Evolutionary conservation across 257 asterid species (phyloP).

Genomic region (Solanum neorickii): DNA sequence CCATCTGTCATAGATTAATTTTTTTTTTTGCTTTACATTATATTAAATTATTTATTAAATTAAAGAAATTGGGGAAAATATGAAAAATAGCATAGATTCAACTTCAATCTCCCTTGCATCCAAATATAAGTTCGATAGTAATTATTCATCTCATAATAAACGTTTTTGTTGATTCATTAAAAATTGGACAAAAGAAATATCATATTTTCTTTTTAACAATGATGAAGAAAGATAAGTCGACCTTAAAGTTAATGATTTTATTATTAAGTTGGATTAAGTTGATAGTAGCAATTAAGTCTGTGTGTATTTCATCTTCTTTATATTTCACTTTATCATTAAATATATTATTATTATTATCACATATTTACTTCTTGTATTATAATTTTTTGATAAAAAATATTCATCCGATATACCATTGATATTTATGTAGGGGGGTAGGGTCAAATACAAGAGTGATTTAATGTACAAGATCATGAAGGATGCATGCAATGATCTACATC

Average conservation of each 20-base stretch:
- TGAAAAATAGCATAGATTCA: not conserved
- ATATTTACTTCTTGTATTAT: fast-evolving
- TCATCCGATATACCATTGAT: not conserved
- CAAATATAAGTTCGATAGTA: not conserved
- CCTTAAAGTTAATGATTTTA: not conserved
- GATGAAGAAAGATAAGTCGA: not conserved
- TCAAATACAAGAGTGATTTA: not conserved
- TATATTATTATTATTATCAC: not conserved
- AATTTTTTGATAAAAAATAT: not conserved
- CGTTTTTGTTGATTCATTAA: not conserved
- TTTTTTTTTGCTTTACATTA: not conserved
- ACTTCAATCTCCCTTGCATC: not conserved
- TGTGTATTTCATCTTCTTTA: not conserved
- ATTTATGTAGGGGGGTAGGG: not conserved
- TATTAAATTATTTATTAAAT: not conserved
- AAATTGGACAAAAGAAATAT: not conserved
- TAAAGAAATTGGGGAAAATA: not conserved
- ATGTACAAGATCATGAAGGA: not conserved
- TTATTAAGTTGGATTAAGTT: not conserved
- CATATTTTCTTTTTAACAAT: not conserved
- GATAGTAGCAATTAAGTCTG: not conserved
- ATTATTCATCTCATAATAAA: not conserved
- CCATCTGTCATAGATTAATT: not conserved
- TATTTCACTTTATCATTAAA: too few relatives aligned
- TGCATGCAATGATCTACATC: slow-evolving; percentile 13